Base-by-base conservation (phyloP, 345 rosid genomes). In the Melaleuca quinquenervia region DNA sequence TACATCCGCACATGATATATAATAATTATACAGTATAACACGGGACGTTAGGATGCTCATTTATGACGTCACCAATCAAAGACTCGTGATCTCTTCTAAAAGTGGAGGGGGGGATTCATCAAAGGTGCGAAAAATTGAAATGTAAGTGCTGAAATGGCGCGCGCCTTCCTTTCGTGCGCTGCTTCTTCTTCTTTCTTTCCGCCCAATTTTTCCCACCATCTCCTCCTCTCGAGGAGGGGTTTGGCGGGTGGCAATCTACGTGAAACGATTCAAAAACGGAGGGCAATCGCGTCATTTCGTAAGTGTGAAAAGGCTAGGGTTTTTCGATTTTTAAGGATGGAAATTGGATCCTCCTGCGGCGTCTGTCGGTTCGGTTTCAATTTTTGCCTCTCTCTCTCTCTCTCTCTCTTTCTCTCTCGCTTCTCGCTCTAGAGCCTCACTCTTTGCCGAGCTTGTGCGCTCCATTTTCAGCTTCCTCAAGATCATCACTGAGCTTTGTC, bases 211-310 rank as follows among this genome's bases (percentile, higher is more conserved):
- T 49, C 78, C 52, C 75, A 11, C 22, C 15, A 24, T 64, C 27
- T 12, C 85, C 52, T 64, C 13, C 1, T 12, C 24, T 18, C 5
- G 0, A 11, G 56, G 54, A 22, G 48, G 60, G 82, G 41, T 82
- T 86, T 86, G 84, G 87, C 87, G 87, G 82, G 87, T 86, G 84
- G 87, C 85, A 86, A 52, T 22, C 32, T 3, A 15, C 10, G 84
- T 51, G 52, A 86, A 55, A 56, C 32, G 8, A 5, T 2, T 22
- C 53, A 26, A 18, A 29, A 15, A 50, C 14, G 2, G n/a, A 44
- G 87, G 82, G 84, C 10, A 24, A 2, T 0, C 10, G 3, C 12
- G 87, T 86, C 82, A 58, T 86, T 86, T 58, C 10, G 0, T 2
- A 13, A 0, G 32, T 50, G 80, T 58, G 78, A 82, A 86, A 86